Evolutionary conservation across 2,329 filamentous ascomycete species (phyloP), one percentile per base, ranked within the genome.

Genomic region (Ceratocystis ficicola): DNA sequence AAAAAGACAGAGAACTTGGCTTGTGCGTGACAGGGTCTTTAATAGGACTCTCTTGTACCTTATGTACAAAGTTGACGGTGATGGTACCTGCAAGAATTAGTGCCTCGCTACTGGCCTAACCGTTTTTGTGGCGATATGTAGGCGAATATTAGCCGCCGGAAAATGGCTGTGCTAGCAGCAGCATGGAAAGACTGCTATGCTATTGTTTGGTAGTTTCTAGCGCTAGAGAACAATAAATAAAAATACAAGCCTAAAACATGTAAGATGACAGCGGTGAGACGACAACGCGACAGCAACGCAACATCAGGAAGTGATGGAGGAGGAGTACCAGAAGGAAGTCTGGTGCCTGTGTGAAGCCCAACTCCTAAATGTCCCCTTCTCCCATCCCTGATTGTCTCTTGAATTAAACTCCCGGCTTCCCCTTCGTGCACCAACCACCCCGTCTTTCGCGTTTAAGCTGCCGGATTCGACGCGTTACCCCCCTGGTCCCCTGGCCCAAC

Each of bases 391-490:
- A 22, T 32, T 57, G 12, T 5, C 28, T 59, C 28, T 30, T 36
- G 55, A 4, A 8, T 36, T 59, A 52, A 25, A 52, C 55, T 32
- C 28, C 30, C 55, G 55, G 55, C 28, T 36, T 59, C 55, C 15
- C 55, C 55, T 59, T 57, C 10, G 10, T 52, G 55, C 55, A 59
- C 55, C 55, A 59, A 36, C 55, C 55, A 59, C 55, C 55, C 55
- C 55, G 52, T 32, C 52, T 20, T 22, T 59, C 55, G 25, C 55
- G 55, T 59, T 30, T 36, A n/a, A 30, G 25, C 17, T 8, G 48
- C 10, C 48, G 25, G 12, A 52, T 25, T 59, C 55, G 55, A 32
- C 55, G 55, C 55, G 55, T 59, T 15, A 59, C 5, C 28, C 48
- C 48, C 48, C n/a, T 52, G 48, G n/a, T 25, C 48, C n/a, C 28